Base-by-base conservation (phyloP, 176 grass and related monocot genomes). In the Eremochloa ophiuroides region DNA sequence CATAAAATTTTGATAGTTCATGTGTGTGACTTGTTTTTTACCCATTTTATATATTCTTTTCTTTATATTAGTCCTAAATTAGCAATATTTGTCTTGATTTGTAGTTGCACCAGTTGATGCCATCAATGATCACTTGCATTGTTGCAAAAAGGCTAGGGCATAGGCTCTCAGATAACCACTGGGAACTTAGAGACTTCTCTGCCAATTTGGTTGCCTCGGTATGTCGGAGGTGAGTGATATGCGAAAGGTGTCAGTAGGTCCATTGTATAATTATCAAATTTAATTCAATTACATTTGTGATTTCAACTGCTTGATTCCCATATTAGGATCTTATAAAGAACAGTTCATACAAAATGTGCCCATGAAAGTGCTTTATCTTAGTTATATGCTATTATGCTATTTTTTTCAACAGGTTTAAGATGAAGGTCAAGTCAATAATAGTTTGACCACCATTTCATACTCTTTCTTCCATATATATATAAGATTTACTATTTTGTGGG, bases 21-120 rank as follows among this genome's bases (percentile, higher is more conserved):
- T 2, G 10, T 83, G 28, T 0, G 15, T 64, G 59, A 1, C 20
- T 55, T 35, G 20, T 46, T 83, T 74, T 6, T 51, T 83, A 53
- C 69, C 5, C 12, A 55, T 75, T 34, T 3, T 35, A 17, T 10
- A 27, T 82, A 69, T 4, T 65, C 0, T 69, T 76, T 44, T 48
- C 55, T 37, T 62, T 41, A 79, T 46, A 50, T 69, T 82, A 25
- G 48, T 78, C 22, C 43, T 86, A 63, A 80, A 67, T 62, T 46
- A 53, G 30, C 39, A 71, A 29, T 50, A 76, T 75, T 80, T 74
- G 8, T 83, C 66, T 48, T 85, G 10, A 48, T 76, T 80, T 74
- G 62, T 86, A 95, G 96, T 88, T 98, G 82, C 87, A 90, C 89
- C 95, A 98, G 82, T 66, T 98, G 84, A 98, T 98, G 90, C 95